Evolutionary conservation across 2,329 filamentous ascomycete species (phyloP).

Genomic region (Hypoxylon sp.): DNA sequence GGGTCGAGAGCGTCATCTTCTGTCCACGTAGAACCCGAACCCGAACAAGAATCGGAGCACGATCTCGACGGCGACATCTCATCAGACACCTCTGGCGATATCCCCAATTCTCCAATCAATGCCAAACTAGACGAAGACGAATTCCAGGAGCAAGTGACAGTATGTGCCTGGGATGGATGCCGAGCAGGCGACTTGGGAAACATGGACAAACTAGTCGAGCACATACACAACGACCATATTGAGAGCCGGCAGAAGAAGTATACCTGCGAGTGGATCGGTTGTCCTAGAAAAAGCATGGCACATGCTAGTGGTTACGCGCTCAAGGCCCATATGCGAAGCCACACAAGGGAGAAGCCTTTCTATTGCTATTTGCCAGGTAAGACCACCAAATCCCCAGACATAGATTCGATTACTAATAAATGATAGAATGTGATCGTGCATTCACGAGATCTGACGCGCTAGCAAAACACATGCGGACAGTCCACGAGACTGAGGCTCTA

Average conservation of each 20-base stretch:
- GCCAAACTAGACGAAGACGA: slow-evolving; percentile 81
- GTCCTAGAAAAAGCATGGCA: slow-evolving; percentile 86
- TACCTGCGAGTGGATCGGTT: slow-evolving; percentile 97
- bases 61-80: slow-evolving; percentile 79
- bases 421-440: slow-evolving; percentile 91
- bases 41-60: slow-evolving; percentile 59
- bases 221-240: slow-evolving; percentile 94
- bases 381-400: slow-evolving; percentile 44
- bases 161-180: slow-evolving; percentile 85
- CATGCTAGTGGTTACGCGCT: slow-evolving; percentile 97
- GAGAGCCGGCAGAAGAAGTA: slow-evolving; percentile 95
- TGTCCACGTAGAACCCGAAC: slow-evolving; percentile 63
- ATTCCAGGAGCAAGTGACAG: slow-evolving; percentile 81
- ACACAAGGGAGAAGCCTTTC: slow-evolving; percentile 98
- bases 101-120: slow-evolving; percentile 79
- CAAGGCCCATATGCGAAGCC: slow-evolving; percentile 97
- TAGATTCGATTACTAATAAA: slow-evolving; percentile 27
- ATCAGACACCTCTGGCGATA: slow-evolving; percentile 89
- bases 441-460: slow-evolving; percentile 97
- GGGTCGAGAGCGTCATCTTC: slow-evolving; percentile 63
- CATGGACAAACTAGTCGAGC: slow-evolving; percentile 85
- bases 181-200: slow-evolving; percentile 78
- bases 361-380: slow-evolving; percentile 94
- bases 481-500: slow-evolving; percentile 95
- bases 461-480: slow-evolving; percentile 98